Evolutionary conservation across 371 early-diverging fungal genomes (phyloP), one percentile per base, ranked within the genome.

Genomic region (Circinella umbellata): DNA sequence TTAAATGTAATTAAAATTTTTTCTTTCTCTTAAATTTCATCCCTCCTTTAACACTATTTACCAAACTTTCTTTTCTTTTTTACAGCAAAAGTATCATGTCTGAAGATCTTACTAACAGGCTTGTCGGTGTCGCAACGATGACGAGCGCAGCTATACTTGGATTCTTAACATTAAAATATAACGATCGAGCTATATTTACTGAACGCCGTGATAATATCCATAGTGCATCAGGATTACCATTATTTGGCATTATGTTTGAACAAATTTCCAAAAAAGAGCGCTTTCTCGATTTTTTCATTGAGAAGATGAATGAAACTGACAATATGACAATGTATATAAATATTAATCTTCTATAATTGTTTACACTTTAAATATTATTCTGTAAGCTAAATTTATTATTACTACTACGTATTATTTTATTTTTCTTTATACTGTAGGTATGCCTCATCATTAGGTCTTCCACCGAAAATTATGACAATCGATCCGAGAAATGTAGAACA

Each of bases 131-230:
- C 3, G 63, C 48, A n/a, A 63, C 47, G 20, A 3, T 47, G 0
- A 47, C 63, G 3, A 54, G 55, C 9, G 42, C 72, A 11, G 65
- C 77, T 36, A 54, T 64, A 0, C n/a, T 77, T 5, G 72, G 67
- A 54, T 42, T 69, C 1, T 62, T 81, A 6, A 48, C 73, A 10
- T 11, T 81, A 4, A 77, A 77, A 60, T 81, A 81, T 51, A 71
- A 75, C 51, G 76, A 81, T 54, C 68, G 79, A 3, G 77, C 81
- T 7, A 27, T 77, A 3, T 81, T 81, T 48, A 64, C 73, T 53
- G 76, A 79, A 11, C 74, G 75, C 54, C 74, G 68, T 42, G 65
- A 76, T 47, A 76, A 69, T 2, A 69, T 79, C 38, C 63, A 76
- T 35, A 47, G 46, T 36, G 51, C 20, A 36, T 60, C 64, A 37